Evolutionary conservation across 2,329 filamentous ascomycete species (phyloP).

Genomic region (Parafenestella ontariensis): DNA sequence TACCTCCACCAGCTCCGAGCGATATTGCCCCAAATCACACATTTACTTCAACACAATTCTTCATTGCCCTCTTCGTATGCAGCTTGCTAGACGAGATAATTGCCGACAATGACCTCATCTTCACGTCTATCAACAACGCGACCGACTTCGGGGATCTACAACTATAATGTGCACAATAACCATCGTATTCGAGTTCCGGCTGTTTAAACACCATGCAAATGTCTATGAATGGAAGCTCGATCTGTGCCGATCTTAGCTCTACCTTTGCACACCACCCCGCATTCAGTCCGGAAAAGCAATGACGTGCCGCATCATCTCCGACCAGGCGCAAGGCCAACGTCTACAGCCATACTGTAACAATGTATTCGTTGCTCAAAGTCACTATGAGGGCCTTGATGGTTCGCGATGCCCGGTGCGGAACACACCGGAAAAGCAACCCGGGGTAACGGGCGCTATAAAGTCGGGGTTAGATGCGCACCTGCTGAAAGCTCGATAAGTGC

Average conservation of each 20-base stretch:
- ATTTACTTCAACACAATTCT: too few species aligned
- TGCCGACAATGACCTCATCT: background rate
- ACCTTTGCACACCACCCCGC: background rate
- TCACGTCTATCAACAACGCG: background rate
- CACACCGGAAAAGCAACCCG: constrained; percentile 12
- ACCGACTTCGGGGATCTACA: background rate
- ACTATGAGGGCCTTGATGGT: background rate
- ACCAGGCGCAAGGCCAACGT: too few species aligned
- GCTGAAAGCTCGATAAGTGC: background rate
- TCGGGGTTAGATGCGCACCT: background rate
- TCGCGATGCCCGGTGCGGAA: constrained; percentile 1
- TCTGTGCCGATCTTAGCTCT: background rate
- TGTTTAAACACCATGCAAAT: background rate
- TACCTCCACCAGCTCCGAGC: too few species aligned
- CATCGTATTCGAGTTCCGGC: background rate
- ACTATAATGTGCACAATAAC: background rate
- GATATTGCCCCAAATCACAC: too few species aligned
- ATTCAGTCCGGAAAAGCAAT: background rate
- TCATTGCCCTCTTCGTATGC: too few species aligned
- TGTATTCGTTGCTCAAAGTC: background rate
- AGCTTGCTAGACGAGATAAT: background rate
- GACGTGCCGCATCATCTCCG: background rate
- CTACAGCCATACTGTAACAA: background rate
- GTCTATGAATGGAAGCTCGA: background rate
- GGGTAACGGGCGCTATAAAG: constrained; percentile 13